A percentile compares a stretch with the other conserved stretches of the same genome.
Conservation (phyloP, 2,329 filamentous ascomycete species). For the Alternaria conjuncta region DNA sequence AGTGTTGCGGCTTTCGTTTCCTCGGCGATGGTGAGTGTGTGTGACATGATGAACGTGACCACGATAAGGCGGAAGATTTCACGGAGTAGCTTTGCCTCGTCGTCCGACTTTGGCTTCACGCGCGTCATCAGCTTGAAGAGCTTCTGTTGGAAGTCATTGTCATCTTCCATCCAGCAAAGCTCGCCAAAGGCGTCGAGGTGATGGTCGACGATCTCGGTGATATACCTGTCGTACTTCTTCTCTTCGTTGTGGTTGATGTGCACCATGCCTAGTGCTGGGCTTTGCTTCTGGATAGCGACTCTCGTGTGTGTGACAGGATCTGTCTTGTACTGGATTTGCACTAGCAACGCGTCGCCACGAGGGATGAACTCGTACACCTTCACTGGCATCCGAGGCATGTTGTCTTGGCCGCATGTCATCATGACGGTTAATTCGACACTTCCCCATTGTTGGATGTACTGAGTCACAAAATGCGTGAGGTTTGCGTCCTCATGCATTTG, state of each 20-base stretch:
- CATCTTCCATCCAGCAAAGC: slow-evolving; percentile 55
- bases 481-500: slow-evolving; percentile 53
- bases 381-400: slow-evolving; percentile 52
- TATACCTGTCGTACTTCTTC: slow-evolving; percentile 53
- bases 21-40: slow-evolving; percentile 54
- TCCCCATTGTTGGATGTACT: slow-evolving; percentile 48
- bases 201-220: slow-evolving; percentile 51
- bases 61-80: slow-evolving; percentile 56
- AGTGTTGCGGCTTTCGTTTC: slow-evolving; percentile 47
- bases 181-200: slow-evolving; percentile 51
- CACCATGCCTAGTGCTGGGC: slow-evolving; percentile 55
- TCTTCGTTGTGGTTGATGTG: slow-evolving; percentile 54
- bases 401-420: slow-evolving; percentile 52
- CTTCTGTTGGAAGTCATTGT: slow-evolving; percentile 52
- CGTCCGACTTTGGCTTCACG: slow-evolving; percentile 48
- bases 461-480: slow-evolving; percentile 49
- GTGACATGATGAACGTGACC: slow-evolving; percentile 58
- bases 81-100: slow-evolving; percentile 51
- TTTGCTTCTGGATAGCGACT: slow-evolving; percentile 45
- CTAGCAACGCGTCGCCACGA: slow-evolving; percentile 47
- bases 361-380: slow-evolving; percentile 57
- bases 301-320: slow-evolving; percentile 43
- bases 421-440: slow-evolving; percentile 49
- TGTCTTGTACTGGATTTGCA: slow-evolving; percentile 53
- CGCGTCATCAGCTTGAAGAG: slow-evolving; percentile 52